A percentile compares a stretch with the other conserved stretches of the same genome.
Evolutionary conservation across 495 filamentous ascomycete genomes (phyloP).

Genomic region (Ramalina intermedia): DNA sequence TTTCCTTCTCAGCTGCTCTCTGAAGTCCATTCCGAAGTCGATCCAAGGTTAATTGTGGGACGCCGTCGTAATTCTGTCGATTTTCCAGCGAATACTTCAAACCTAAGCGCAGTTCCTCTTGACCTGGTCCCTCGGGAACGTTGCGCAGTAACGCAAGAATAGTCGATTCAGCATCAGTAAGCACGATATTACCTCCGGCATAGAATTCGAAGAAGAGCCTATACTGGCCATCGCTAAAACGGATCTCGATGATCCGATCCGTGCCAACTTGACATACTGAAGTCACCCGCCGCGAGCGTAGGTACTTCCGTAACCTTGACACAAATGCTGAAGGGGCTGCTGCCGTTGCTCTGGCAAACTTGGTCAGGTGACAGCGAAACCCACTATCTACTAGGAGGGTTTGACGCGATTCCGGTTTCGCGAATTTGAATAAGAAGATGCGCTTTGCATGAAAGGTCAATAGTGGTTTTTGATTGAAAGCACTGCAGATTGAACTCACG

Average conservation of each 20-base stretch:
- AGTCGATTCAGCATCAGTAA: conserved; percentile 67
- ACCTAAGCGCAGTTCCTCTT: conserved; percentile 59
- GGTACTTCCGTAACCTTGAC: conserved; percentile 63
- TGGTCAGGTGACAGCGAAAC: conserved; percentile 88
- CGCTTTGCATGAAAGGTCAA: conserved; percentile 29
- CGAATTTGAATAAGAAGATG: conserved; percentile 86
- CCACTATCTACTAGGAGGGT: conserved; percentile 88
- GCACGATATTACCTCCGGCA: conserved; percentile 84
- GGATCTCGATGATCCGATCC: conserved; percentile 81
- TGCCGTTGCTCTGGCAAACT: conserved; percentile 73
- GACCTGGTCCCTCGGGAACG: conserved; percentile 59
- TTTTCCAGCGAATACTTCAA: conserved; percentile 65
- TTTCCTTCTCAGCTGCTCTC: conserved; percentile 41
- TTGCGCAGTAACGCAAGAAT: conserved; percentile 69
- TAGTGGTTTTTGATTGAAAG: background rate
- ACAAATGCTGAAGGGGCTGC: conserved; percentile 75
- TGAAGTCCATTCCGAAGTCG: conserved; percentile 55
- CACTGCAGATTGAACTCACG: conserved; percentile 22
- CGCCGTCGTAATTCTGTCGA: conserved; percentile 65
- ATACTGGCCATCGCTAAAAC: conserved; percentile 83
- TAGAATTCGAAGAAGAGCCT: conserved; percentile 89
- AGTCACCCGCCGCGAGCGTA: conserved; percentile 77
- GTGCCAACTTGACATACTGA: conserved; percentile 74
- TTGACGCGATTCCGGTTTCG: conserved; percentile 71
- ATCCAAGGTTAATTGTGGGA: conserved; percentile 58